A percentile compares a stretch with the other conserved stretches of the same genome.
Conservation (phyloP, 495 filamentous ascomycete genomes). For the Ascobolus immersus region DNA sequence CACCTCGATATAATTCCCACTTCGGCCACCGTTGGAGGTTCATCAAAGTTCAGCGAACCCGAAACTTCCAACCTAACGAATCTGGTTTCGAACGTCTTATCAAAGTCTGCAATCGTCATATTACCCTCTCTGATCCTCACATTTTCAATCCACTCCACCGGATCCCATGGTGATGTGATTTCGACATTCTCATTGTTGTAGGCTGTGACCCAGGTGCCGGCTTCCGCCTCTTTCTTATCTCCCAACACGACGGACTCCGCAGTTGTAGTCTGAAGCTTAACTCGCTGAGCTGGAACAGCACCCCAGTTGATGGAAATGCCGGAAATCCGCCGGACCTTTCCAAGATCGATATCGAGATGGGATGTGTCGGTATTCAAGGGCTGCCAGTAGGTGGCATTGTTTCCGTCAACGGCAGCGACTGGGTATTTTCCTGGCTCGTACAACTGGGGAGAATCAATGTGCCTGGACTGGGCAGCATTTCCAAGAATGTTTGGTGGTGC, state of each 20-base stretch:
- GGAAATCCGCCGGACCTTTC: slow-evolving; percentile 18
- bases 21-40: too few relatives aligned
- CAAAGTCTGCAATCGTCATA: slow-evolving; percentile 4
- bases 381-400: slow-evolving; percentile 46
- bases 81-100: too few relatives aligned
- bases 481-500: slow-evolving; percentile 12
- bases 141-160: slow-evolving; percentile 9
- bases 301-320: slow-evolving; percentile 45
- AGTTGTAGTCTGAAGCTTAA: slow-evolving; percentile 30
- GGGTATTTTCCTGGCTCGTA: slow-evolving; percentile 49
- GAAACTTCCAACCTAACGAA: too few relatives aligned
- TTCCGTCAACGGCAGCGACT: slow-evolving; percentile 42
- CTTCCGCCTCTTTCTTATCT: slow-evolving; percentile 9
- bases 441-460: slow-evolving; percentile 22
- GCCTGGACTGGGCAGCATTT: slow-evolving; percentile 44
- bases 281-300: slow-evolving; percentile 29
- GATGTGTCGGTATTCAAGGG: slow-evolving; percentile 26
- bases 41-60: too few relatives aligned
- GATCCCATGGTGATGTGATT: slow-evolving; percentile 17
- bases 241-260: slow-evolving; percentile 5
- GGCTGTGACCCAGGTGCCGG: slow-evolving; percentile 15
- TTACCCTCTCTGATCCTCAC: slow-evolving; percentile 10
- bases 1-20: too few relatives aligned
- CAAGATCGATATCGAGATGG: slow-evolving; percentile 25
- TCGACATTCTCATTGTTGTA: slow-evolving; percentile 8